Evolutionary conservation across 2,329 filamentous ascomycete species (phyloP).

Genomic region (Drechslera avenae): DNA sequence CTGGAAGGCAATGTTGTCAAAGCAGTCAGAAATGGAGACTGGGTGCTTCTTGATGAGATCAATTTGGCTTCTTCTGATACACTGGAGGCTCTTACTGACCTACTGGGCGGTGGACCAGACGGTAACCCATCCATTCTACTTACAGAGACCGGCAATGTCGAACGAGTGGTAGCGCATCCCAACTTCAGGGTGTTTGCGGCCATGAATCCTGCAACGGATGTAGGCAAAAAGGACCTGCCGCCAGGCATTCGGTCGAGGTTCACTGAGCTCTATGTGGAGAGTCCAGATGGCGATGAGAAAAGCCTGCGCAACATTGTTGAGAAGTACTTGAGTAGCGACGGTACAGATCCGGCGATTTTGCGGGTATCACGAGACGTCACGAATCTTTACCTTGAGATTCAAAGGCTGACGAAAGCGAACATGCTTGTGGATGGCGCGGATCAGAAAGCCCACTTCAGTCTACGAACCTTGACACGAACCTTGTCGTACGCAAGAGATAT

Average conservation of each 20-base stretch:
- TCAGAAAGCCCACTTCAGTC: constrained; percentile 94
- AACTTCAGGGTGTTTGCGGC: constrained; percentile 96
- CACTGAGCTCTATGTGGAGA: constrained; percentile 92
- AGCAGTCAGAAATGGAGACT: constrained; percentile 93
- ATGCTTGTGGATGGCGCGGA: constrained; percentile 91
- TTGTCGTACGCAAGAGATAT: constrained; percentile 88
- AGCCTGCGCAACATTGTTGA: constrained; percentile 88
- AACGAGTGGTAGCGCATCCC: constrained; percentile 85
- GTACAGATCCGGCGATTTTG: constrained; percentile 69
- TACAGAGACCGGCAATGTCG: constrained; percentile 90
- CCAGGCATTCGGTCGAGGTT: constrained; percentile 89
- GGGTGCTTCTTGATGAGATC: constrained; percentile 96
- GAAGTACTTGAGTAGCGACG: constrained; percentile 75
- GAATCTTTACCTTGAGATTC: constrained; percentile 85
- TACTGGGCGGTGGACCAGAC: constrained; percentile 74
- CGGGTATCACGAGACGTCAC: constrained; percentile 81
- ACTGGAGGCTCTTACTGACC: constrained; percentile 87
- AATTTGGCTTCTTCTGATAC: constrained; percentile 95
- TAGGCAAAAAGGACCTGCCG: constrained; percentile 92
- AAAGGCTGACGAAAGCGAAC: constrained; percentile 79
- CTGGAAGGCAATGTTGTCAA: constrained; percentile 95
- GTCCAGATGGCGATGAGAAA: constrained; percentile 83
- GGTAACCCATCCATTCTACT: constrained; percentile 81
- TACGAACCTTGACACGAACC: constrained; percentile 89
- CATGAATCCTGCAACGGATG: constrained; percentile 98